A percentile compares a stretch with the other conserved stretches of the same genome.
phyloP scores from a whole-genome alignment of 2,329 filamentous ascomycete genomes.

The Ambrosiella xylebori region DNA sequence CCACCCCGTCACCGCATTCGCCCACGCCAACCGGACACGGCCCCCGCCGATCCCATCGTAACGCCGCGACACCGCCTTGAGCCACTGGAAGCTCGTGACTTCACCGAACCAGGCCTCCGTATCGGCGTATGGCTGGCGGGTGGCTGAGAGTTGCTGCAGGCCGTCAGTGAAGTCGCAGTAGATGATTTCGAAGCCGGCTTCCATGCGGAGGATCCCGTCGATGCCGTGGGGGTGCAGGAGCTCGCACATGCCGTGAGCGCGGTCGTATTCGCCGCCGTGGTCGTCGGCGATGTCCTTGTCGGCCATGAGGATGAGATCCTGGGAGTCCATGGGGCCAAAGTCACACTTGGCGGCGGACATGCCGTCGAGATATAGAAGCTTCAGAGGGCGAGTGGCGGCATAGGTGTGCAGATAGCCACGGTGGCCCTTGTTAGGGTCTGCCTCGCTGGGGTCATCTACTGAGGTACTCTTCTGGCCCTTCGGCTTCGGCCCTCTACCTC shows the following conservation, averaged over 20 bases:
- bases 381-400: conserved; percentile 36
- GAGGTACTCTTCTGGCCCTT: neutral
- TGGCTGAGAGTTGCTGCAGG: conserved; percentile 22
- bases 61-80: conserved; percentile 25
- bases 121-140: conserved; percentile 17
- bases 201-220: conserved; percentile 51
- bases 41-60: conserved; percentile 29
- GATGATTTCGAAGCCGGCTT: conserved; percentile 54
- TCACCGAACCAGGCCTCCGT: conserved; percentile 7
- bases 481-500: neutral
- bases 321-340: conserved; percentile 50
- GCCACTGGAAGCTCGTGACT: conserved; percentile 24
- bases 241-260: conserved; percentile 39
- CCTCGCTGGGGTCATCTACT: neutral
- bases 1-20: conserved; percentile 32
- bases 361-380: conserved; percentile 52
- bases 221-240: conserved; percentile 36
- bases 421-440: conserved; percentile 8
- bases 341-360: conserved; percentile 48
- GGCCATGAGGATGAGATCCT: conserved; percentile 40
- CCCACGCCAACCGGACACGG: conserved; percentile 29
- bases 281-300: conserved; percentile 18
- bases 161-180: conserved; percentile 42
- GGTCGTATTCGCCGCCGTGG: conserved; percentile 25
- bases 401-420: conserved; percentile 53